Conservation (phyloP, 441 rosid genomes). For the Kokia cookei region DNA sequence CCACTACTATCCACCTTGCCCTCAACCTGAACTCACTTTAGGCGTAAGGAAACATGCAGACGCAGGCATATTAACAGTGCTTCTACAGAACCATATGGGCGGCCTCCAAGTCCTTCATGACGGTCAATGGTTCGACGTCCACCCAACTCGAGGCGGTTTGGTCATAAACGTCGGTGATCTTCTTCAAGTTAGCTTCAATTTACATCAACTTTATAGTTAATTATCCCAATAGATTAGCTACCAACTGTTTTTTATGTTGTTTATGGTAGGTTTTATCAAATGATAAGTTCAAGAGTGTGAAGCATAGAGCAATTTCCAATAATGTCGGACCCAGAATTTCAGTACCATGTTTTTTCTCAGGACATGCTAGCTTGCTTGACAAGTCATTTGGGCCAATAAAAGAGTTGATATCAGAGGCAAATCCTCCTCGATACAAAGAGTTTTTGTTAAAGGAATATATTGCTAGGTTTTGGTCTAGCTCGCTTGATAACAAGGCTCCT, state of each 20-base stretch:
- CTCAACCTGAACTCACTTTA: slow-evolving; percentile 27
- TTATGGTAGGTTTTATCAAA: slow-evolving; percentile 14
- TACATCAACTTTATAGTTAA: not conserved
- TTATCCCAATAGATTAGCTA: too few relatives aligned
- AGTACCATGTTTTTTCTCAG: slow-evolving; percentile 16
- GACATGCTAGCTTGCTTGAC: not conserved
- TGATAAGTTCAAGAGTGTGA: slow-evolving; percentile 19
- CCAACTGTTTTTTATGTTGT: not conserved
- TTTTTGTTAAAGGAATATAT: slow-evolving; percentile 4
- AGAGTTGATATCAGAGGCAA: slow-evolving; percentile 28
- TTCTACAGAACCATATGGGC: slow-evolving; percentile 19
- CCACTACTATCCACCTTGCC: slow-evolving; percentile 43
- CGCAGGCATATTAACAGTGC: slow-evolving; percentile 15
- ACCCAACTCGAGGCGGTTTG: slow-evolving; percentile 8
- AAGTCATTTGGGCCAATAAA: slow-evolving; percentile 13
- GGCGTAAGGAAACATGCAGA: slow-evolving; percentile 21
- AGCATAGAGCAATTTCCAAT: slow-evolving; percentile 25
- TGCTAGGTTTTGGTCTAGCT: not conserved
- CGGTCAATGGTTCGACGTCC: slow-evolving; percentile 8
- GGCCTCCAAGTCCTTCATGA: slow-evolving; percentile 22
- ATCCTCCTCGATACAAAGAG: slow-evolving; percentile 31
- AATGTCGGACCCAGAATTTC: slow-evolving; percentile 19
- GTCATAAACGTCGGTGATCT: slow-evolving; percentile 20
- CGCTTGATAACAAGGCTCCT: slow-evolving; percentile 8
- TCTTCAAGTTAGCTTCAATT: slow-evolving; percentile 12